Percentiles rank a stretch among this genome's conserved stretches.
phyloP scores from a whole-genome alignment of 805 yeast genomes.

The Ogataea neopini region DNA sequence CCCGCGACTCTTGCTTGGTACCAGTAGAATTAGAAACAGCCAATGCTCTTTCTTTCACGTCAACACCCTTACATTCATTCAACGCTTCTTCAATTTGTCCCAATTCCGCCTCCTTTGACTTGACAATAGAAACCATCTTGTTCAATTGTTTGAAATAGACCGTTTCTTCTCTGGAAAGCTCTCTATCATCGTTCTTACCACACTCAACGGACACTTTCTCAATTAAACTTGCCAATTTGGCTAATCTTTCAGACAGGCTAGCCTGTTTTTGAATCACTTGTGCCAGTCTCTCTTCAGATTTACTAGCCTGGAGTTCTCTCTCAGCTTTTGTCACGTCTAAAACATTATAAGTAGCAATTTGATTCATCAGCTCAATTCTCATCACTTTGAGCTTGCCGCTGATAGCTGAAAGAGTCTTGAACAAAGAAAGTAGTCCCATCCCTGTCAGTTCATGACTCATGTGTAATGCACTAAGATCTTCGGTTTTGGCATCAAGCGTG shows the following conservation, averaged over 20 bases:
- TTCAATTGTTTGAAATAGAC: slow-evolving; percentile 28
- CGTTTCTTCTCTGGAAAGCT: slow-evolving; percentile 30
- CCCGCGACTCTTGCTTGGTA: slow-evolving; percentile 10
- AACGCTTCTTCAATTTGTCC: slow-evolving; percentile 14
- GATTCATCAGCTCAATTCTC: slow-evolving; percentile 28
- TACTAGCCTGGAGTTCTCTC: slow-evolving; percentile 20
- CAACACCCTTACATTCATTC: slow-evolving; percentile 21
- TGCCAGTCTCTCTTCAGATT: slow-evolving; percentile 35
- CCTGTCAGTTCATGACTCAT: slow-evolving; percentile 18
- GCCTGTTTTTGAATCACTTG: slow-evolving; percentile 34
- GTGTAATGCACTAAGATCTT: slow-evolving; percentile 20
- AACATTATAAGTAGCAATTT: slow-evolving; percentile 24
- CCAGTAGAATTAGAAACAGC: background rate
- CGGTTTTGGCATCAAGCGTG: slow-evolving; percentile 14
- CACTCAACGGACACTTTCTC: slow-evolving; percentile 12
- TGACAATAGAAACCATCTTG: slow-evolving; percentile 15
- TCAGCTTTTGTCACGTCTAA: slow-evolving; percentile 17
- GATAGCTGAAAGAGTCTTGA: slow-evolving; percentile 18
- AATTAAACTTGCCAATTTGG: slow-evolving; percentile 15
- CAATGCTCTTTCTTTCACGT: slow-evolving; percentile 6
- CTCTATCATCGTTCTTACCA: slow-evolving; percentile 13
- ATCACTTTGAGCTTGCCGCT: slow-evolving; percentile 20
- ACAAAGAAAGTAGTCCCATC: slow-evolving; percentile 21
- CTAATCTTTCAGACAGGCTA: slow-evolving; percentile 17
- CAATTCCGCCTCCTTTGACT: slow-evolving; percentile 23